phyloP scores from a whole-genome alignment of 176 grass and related monocot genomes.

The Guadua angustifolia region DNA sequence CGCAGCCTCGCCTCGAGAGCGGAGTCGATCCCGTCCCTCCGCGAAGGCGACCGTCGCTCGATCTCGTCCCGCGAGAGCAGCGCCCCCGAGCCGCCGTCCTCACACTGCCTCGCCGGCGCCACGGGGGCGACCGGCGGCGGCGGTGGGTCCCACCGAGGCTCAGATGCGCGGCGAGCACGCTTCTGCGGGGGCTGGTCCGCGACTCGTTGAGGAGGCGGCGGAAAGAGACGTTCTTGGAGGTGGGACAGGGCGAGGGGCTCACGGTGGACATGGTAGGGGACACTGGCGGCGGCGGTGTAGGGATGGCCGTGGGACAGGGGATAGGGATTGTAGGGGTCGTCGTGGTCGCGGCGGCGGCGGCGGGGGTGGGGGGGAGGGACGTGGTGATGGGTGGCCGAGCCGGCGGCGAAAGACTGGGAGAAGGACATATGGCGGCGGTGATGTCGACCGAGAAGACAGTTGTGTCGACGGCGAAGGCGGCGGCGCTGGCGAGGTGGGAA shows the following conservation, averaged over 20 bases:
- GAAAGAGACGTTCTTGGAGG: conserved; percentile 28
- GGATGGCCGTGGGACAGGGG: background rate
- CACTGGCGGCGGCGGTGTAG: background rate
- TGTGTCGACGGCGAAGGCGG: background rate
- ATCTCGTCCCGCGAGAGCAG: conserved; percentile 66
- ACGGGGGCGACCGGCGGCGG: background rate
- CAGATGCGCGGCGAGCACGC: conserved; percentile 35
- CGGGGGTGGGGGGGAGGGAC: background rate
- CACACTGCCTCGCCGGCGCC: background rate
- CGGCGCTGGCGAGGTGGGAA: background rate
- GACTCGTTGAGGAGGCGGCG: background rate
- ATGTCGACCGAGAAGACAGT: background rate
- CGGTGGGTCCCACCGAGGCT: conserved; percentile 19
- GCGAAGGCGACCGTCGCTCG: conserved; percentile 67
- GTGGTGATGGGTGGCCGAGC: conserved; percentile 18
- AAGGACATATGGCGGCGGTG: conserved; percentile 34
- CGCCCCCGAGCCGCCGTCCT: conserved; percentile 1
- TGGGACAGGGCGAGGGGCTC: conserved; percentile 28
- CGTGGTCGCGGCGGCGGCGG: conserved; percentile 42
- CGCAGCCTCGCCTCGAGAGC: conserved; percentile 62
- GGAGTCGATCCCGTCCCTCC: conserved; percentile 67
- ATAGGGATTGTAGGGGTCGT: conserved; percentile 11
- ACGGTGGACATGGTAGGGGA: conserved; percentile 7
- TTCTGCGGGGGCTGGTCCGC: conserved; percentile 26
- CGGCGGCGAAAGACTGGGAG: conserved; percentile 26